Base-by-base conservation (phyloP, 202 grass and related monocot genomes). In the Bolboschoenoplectus hybrid region DNA sequence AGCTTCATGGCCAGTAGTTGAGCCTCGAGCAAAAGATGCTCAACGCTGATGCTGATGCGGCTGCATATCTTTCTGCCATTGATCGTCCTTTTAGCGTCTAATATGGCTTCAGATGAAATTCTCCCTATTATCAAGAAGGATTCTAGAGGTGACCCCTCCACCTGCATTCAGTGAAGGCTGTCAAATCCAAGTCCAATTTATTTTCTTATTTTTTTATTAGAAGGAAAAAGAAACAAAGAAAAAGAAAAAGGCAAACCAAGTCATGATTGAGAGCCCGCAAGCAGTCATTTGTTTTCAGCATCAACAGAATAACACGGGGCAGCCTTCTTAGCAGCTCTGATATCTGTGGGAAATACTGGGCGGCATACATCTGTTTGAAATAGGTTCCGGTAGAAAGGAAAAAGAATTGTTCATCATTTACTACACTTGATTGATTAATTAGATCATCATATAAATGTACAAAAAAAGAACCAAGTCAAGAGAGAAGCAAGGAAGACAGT, bases 271-370 rank as follows among this genome's bases (percentile, higher is more conserved):
- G 90, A 73, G 93, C 80, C 46, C 93, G 90, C 86, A 98, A 92
- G 85, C 96, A 98, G 51, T 95, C 93, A 85, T 98, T 98, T 64
- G 96, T 98, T 88, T 98, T 98, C 35, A 98, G 89, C 96, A 98
- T 98, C 85, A 98, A 87, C 85, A 98, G 89, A 86, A 98, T 98
- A 10, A 94, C 93, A 50, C 87, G 92, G 32, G 93, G 96, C 44
- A 98, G 69, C 81, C 91, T 95, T 70, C 91, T 86, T 53, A 98
- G 85, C 50, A 98, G 86, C 89, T 98, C 96, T 35, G 96, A 94
- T 71, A 95, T 95, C 84, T 98, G 88, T 72, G 91, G 65, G 51
- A 98, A 91, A 89, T 94, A 98, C 57, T 91, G 87, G 53, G 85
- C 73, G 32, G 96, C 93, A 12, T 92, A 94, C 92, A 91, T 89